Percentiles rank a stretch among this genome's conserved stretches.
Evolutionary conservation across 345 rosid species (phyloP).

Genomic region (Rhizophora apiculata): DNA sequence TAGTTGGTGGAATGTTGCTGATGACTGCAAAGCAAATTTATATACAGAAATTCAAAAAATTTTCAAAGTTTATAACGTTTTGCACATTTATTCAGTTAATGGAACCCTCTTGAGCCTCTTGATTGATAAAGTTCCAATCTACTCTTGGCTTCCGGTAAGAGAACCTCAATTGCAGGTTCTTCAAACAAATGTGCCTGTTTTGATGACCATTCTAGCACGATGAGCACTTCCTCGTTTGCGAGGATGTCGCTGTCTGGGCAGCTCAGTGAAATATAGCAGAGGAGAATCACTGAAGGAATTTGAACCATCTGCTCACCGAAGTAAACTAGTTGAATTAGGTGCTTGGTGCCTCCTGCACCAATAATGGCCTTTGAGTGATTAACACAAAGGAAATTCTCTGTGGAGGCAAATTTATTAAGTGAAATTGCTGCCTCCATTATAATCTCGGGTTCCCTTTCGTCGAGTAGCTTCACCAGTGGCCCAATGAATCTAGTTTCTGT

Average conservation of each 20-base stretch:
- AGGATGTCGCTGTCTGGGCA: slow-evolving; percentile 30
- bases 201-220: slow-evolving; percentile 28
- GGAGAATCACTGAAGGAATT: slow-evolving; percentile 21
- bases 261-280: slow-evolving; percentile 25
- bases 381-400: slow-evolving; percentile 25
- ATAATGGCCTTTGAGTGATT: slow-evolving; percentile 31
- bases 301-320: slow-evolving; percentile 31
- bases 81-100: slow-evolving; percentile 1
- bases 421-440: slow-evolving; percentile 30
- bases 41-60: not conserved
- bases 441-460: slow-evolving; percentile 24
- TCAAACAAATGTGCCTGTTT: slow-evolving; percentile 24
- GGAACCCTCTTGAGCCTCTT: slow-evolving; percentile 32
- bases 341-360: slow-evolving; percentile 28
- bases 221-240: slow-evolving; percentile 29
- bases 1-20: not conserved
- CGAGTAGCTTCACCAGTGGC: slow-evolving; percentile 29
- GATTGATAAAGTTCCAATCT: slow-evolving; percentile 31
- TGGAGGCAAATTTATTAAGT: slow-evolving; percentile 24
- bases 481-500: slow-evolving; percentile 27
- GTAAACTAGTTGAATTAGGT: slow-evolving; percentile 31
- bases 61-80: not conserved
- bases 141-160: slow-evolving; percentile 29
- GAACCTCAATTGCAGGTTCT: slow-evolving; percentile 5
- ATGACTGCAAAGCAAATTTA: not conserved